Evolutionary conservation across 2,329 filamentous ascomycete species (phyloP), one percentile per base, ranked within the genome.

Genomic region (Alternaria viburni): DNA sequence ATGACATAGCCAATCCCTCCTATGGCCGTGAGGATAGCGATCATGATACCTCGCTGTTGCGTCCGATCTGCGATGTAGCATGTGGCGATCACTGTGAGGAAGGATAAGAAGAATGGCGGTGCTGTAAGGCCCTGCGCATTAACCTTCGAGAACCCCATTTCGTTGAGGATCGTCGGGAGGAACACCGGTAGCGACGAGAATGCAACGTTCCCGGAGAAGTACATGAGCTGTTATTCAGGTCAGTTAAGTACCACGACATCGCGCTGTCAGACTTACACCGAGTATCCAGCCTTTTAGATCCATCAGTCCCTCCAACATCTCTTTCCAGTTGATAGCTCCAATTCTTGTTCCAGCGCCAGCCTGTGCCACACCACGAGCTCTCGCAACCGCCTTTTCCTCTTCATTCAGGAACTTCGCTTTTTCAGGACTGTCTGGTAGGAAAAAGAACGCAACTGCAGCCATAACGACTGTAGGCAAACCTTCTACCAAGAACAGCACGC

Each of bases 101-200:
- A 92, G 2, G 89, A 85, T 15, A 91, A 77, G 69, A 93, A 87
- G 76, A 90, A 92, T 0, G 90, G 90, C 1, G 90, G 90, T 0
- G 90, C 90, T 1, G 89, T 90, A 12, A 93, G 84, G 1, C 90
- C 91, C 78, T 93, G 91, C 0, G 91, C 89, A 61, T 88, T 83
- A 64, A 92, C 85, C 13, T 85, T 81, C 0, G 85, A 86, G 78
- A 90, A 93, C 10, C 91, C 90, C 88, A 93, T 91, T 58, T 82
- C 78, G 6, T 76, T 74, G 62, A 83, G 74, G 57, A 82, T 82
- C 1, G 81, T 83, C 0, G 81, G 81, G 0, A 83, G 72, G 66
- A 81, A 83, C 28, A 83, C 80, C 0, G 81, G 81, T 1, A 84
- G 70, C 2, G 79, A 81, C n/a, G 75, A 90, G 89, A 65, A 91